A percentile compares a stretch with the other conserved stretches of the same genome.
phyloP scores from a whole-genome alignment of 208 protist species.

The Leishmania turanica region DNA sequence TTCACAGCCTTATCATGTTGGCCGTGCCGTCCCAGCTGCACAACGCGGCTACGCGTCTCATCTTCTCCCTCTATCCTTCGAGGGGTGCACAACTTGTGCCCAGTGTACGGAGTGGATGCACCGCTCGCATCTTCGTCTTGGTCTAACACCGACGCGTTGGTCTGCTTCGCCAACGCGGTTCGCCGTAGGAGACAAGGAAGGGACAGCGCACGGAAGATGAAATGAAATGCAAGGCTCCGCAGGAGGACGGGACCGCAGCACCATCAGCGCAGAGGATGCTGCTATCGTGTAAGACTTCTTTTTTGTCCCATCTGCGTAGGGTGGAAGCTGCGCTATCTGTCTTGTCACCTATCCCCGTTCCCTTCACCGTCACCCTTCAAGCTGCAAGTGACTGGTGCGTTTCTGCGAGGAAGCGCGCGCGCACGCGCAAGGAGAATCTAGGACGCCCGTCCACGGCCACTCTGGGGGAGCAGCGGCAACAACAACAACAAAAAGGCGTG shows the following conservation, averaged over 20 bases:
- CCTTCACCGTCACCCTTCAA: background rate
- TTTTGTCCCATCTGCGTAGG: background rate
- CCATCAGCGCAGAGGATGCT: background rate
- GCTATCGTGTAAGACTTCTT: background rate
- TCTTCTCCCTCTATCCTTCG: background rate
- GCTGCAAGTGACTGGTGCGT: no score
- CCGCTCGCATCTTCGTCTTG: background rate
- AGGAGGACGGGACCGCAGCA: background rate
- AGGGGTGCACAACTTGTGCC: background rate
- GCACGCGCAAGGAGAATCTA: background rate
- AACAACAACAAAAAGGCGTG: background rate
- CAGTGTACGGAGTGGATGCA: background rate
- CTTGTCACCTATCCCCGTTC: background rate
- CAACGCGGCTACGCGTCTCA: background rate
- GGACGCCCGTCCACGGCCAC: background rate
- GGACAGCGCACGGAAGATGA: background rate
- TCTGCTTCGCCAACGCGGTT: background rate
- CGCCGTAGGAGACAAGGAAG: background rate
- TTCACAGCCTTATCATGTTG: background rate
- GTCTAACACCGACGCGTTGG: background rate
- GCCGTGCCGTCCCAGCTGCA: background rate
- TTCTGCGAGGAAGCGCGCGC: background rate
- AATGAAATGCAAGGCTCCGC: background rate
- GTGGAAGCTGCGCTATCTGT: background rate
- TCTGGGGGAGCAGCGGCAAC: background rate